Conservation (phyloP, 805 yeast species). For the Yamadazyma olivae region DNA sequence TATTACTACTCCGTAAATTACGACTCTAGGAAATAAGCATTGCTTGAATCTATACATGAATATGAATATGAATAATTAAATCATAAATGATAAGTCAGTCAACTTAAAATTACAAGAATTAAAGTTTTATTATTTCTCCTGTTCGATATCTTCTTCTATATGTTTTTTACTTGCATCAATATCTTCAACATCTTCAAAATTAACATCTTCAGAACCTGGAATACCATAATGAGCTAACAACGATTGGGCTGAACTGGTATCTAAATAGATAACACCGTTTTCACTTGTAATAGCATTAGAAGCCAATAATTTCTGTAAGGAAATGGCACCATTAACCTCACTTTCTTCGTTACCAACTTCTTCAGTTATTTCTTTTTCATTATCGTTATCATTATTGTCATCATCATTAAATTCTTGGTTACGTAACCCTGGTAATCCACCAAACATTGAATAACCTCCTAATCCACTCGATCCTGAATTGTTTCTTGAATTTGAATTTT, state of each 20-base stretch:
- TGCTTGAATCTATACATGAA: too few relatives aligned
- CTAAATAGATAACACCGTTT: constrained; percentile 64
- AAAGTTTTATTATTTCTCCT: too few relatives aligned
- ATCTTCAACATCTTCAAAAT: constrained; percentile 23
- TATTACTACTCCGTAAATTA: too few relatives aligned
- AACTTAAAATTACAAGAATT: too few relatives aligned
- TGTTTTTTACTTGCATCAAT: constrained; percentile 20
- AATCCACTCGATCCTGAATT: constrained; percentile 13
- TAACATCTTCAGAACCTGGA: constrained; percentile 29
- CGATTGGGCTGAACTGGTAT: constrained; percentile 60
- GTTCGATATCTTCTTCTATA: constrained; percentile 35
- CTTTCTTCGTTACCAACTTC: constrained; percentile 22
- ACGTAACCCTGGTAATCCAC: constrained; percentile 17
- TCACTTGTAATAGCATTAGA: constrained; percentile 52
- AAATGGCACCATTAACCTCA: constrained; percentile 36
- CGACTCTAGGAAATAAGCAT: too few relatives aligned
- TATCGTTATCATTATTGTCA: constrained; percentile 19
- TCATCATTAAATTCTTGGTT: constrained; percentile 23
- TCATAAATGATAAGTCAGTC: too few relatives aligned
- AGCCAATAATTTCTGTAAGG: constrained; percentile 43
- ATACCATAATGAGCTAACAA: constrained; percentile 52
- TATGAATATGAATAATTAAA: too few relatives aligned
- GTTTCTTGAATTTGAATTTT: constrained; percentile 11
- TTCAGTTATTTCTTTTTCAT: constrained; percentile 19
- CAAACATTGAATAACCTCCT: constrained; percentile 22